Evolutionary conservation across 495 filamentous ascomycete genomes (phyloP), one percentile per base, ranked within the genome.

Genomic region (Elasticomyces elasticus): DNA sequence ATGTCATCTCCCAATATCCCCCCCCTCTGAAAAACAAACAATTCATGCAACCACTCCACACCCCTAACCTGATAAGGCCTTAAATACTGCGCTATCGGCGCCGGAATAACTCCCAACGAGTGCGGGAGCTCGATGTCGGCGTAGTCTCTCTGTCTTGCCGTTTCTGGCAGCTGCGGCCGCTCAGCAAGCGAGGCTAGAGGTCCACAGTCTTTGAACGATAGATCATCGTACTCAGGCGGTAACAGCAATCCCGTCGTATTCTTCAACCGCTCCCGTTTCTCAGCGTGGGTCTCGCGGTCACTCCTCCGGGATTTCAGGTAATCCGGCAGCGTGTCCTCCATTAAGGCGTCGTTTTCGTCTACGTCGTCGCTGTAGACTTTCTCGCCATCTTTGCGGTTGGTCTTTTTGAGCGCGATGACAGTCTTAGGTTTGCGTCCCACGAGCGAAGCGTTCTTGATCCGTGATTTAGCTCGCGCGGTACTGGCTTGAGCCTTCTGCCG

Each of bases 1-100:
- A 98, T 98, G 64, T 98, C 92, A 67, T 98, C 92, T 1, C 94
- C 82, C 1, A 98, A 74, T 22, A 98, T 85, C 4, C 87, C 89
- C 3, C 94, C 92, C 53, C 83, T 86, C 56, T 97, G 94, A 62
- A 87, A 92, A 17, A 96, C 85, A 62, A 98, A 98, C 27, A 84
- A 71, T 55, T 88, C 78, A 66, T 98, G 94, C 6, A 98, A 71
- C 64, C 96, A 97, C 17, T 77, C 80, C 9, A 81, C 87, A 23
- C 92, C 92, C 30, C 87, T 76, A 2, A 97, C 74, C 67, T 98
- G 92, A 64, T 98, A 98, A 53, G 86, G 84, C 26, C 92, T 81
- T 33, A 98, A 74, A 74, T 91, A 95, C 65, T 95, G 91, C 1
- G 92, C 89, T 50, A 96, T 87, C 1, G 87, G 80, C 3, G 90